Evolutionary conservation across 306 rosid genomes (phyloP), one percentile per base, ranked within the genome.

Genomic region (Prunus campanulata): DNA sequence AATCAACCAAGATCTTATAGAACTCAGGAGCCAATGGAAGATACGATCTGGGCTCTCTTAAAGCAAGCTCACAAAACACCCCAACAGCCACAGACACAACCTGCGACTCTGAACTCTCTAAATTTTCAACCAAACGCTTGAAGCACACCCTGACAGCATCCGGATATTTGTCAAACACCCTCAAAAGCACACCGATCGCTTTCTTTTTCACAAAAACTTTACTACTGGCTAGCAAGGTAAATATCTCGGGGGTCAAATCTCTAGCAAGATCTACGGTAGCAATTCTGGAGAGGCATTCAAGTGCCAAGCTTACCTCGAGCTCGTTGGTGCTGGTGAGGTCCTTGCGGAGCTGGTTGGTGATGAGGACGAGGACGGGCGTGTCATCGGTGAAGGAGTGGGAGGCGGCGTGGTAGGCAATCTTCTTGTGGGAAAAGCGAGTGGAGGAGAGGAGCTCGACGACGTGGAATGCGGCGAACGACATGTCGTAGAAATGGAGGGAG

Each of bases 401-500:
- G 1, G 97, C 98, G 9, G 97, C 87, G n/a, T 71, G 82, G 84
- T 95, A 95, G 7, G 97, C 98, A 66, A 90, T 83, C 77, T 78
- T 84, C 87, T 95, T 95, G 81, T 92, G 93, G 19, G 82, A 70
- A 77, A 92, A 91, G n/a, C 88, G 85, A 0, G 93, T 71, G 51
- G 96, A 88, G 8, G 98, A 95, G 90, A 95, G 90, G 66, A 95
- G 92, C 87, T 95, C 98, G 5, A 95, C 97, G 72, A 91, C 97
- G 76, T 92, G 96, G 76, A 95, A 92, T 15, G 93, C 79, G 4
- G 98, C 97, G 91, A 93, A 95, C 3, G 96, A 88, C 97, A 95
- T 92, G 81, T 92, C 96, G 78, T 81, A 47, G 74, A 84, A 90
- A 70, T 95, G 85, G 52, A 92, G 82, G 71, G 92, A 72, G 71